These are phyloP conservation scores for Rhizophagus sp. DNA, from an alignment of 192 early-diverging fungal genomes.

Conservation along the genomic window DNA sequence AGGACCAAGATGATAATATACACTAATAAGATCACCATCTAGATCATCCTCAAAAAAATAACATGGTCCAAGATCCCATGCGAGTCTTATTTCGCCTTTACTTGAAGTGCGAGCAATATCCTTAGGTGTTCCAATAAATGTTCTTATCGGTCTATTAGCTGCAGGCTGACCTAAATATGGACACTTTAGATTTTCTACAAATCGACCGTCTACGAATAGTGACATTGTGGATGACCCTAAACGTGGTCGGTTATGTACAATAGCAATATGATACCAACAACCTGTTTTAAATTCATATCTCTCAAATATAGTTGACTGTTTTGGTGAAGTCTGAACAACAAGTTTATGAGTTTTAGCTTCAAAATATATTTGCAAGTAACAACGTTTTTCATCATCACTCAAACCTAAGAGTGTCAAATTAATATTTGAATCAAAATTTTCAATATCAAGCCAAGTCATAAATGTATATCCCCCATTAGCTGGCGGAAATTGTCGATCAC, in stretches of 20 bases:
- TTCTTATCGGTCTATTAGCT: constrained; percentile 27
- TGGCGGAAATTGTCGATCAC: constrained; percentile 56
- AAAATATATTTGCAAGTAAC: constrained; percentile 46
- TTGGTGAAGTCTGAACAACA: constrained; percentile 45
- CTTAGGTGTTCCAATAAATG: constrained; percentile 16
- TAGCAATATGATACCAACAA: constrained; percentile 67
- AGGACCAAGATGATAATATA: constrained; percentile 64
- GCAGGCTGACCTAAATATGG: constrained; percentile 52
- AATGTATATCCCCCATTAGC: constrained; percentile 58
- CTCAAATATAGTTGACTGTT: constrained; percentile 50
- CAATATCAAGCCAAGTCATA: constrained; percentile 61
- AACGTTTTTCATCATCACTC: constrained; percentile 49
- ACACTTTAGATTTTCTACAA: constrained; percentile 56
- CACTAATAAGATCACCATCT: constrained; percentile 58
- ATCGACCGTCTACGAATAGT: constrained; percentile 63
- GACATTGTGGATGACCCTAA: constrained; percentile 52
- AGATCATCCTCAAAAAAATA: constrained; percentile 65
- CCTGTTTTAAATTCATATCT: constrained; percentile 54
- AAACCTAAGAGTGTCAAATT: constrained; percentile 50
- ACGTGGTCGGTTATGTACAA: constrained; percentile 64
- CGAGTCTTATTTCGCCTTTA: constrained; percentile 37
- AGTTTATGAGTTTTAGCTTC: constrained; percentile 50
- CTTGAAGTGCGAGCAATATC: constrained; percentile 16
- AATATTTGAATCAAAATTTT: constrained; percentile 49
- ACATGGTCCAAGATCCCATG: constrained; percentile 66